Conservation (phyloP, 106 monocot genomes). For the Vanilla planifolia region DNA sequence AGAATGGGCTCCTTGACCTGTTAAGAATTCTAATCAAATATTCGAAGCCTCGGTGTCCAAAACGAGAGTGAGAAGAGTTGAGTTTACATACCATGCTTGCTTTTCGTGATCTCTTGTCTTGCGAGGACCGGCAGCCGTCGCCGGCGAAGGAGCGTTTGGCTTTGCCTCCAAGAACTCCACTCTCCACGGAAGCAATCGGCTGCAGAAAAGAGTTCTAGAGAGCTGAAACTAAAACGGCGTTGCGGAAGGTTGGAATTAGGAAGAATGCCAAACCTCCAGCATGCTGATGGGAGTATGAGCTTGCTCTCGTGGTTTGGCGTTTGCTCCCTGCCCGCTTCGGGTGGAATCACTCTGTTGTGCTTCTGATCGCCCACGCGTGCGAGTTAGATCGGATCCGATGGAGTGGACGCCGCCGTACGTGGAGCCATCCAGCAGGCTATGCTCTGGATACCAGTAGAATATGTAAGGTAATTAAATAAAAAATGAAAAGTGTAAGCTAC, state of each 20-base stretch:
- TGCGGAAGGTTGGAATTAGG: not conserved
- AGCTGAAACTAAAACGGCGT: no score
- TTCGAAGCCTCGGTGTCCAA: no score
- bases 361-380: constrained; percentile 51
- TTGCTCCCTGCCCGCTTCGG: constrained; percentile 19
- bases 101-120: constrained; percentile 64
- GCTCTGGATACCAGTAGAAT: constrained; percentile 27
- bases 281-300: constrained; percentile 64
- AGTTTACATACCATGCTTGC: constrained; percentile 69
- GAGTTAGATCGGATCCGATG: constrained; percentile 86
- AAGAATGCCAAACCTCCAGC: constrained; percentile 24
- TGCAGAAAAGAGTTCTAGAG: constrained; percentile 11
- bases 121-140: constrained; percentile 32
- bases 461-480: not conserved
- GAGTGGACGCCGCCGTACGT: constrained; percentile 84
- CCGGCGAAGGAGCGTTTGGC: constrained; percentile 1
- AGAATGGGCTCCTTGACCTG: constrained; percentile 92
- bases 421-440: constrained; percentile 44
- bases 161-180: constrained; percentile 44
- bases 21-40: no score
- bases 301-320: constrained; percentile 15
- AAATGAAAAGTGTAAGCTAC: not conserved
- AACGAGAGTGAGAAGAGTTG: no score
- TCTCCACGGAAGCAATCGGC: constrained; percentile 89
- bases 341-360: constrained; percentile 27